Evolutionary conservation across 352 stramenopile species (phyloP), one percentile per base, ranked within the genome.

Genomic region (Albugo candida): DNA sequence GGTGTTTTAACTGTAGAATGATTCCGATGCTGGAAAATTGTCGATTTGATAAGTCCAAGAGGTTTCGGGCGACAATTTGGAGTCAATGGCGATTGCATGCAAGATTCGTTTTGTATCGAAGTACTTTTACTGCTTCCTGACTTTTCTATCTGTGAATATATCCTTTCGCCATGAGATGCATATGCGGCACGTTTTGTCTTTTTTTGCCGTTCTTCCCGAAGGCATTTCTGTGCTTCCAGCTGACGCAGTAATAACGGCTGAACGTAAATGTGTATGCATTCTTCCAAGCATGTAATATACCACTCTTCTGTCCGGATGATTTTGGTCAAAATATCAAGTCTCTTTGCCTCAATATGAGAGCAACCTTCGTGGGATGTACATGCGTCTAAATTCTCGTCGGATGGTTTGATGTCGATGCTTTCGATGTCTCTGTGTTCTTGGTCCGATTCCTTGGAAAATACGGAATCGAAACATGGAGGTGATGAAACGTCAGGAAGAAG

Each of bases 201-300:
- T 54, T 55, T 76, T 55, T 91, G 70, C 16, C 63, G 64, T 10
- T 68, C 61, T 13, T 74, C 61, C 16, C 61, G 63, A 40, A 84
- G 56, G 2, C 58, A 16, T 36, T 85, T 81, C 19, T 81, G 73
- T 2, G 68, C 76, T 58, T 91, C 78, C 12, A 91, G 60, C 47
- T 91, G 75, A 0, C 78, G 62, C 8, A 91, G 57, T 17, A 91
- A 42, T 40, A 92, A 53, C 19, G 78, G 78, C 43, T 88, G 75
- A 16, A 92, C 76, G 47, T 83, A 92, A 8, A 86, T 51, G 5
- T 68, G 77, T 44, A 87, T 87, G 53, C 78, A 92, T 35, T 88
- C 71, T n/a, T 73, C 68, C 12, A 92, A 48, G 27, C 74, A 84
- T 39, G 72, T 64, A 13, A 92, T 74, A 43, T 88, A 92, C 53